Base-by-base conservation (phyloP, 805 yeast genomes). In the Yueomyces sinensis region DNA sequence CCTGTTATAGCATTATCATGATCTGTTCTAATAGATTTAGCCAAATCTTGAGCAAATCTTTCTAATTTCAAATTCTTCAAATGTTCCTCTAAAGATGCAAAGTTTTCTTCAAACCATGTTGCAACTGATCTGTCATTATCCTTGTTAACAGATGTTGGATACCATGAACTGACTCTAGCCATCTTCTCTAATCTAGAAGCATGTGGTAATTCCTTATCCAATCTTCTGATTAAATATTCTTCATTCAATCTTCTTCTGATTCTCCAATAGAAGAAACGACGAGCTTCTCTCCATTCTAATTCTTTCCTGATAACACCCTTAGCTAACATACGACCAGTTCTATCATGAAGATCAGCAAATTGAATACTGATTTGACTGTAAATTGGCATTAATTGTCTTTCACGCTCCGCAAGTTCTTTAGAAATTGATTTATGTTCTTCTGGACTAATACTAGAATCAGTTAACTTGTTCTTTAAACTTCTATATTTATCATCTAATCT, bases 241-340 rank as follows among this genome's bases (percentile, higher is more conserved):
- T 91, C 98, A 56, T 82, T 78, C 60, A 91, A 67, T 60, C 95
- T 83, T 64, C 98, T 80, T 66, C 96, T 82, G 41, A 84, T 73
- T 62, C 99, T 78, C 98, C 98, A 91, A 91, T 83, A 91, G 76
- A 91, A 91, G 76, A 71, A 82, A 53, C 97, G 76, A 69, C 99
- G 83, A 22, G 96, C 73, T 33, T 86, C 70, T 31, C 61, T 59
- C 95, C 95, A 87, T 50, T 80, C 76, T 35, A 91, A 63, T 49
- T 84, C 91, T 56, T 81, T 79, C 47, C 80, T 72, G 50, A 91
- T 84, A 39, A 79, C 81, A 39, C 89, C 94, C 72, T 91, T 93
- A 37, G 94, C 93, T 62, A 81, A 61, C 97, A 91, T 91, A 63
- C 98, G 89, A 27, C 91, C 94, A 13, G 96, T 78, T 65, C 96